Evolutionary conservation across 257 asterid genomes (phyloP).

Genomic region (Solanum pennellii): DNA sequence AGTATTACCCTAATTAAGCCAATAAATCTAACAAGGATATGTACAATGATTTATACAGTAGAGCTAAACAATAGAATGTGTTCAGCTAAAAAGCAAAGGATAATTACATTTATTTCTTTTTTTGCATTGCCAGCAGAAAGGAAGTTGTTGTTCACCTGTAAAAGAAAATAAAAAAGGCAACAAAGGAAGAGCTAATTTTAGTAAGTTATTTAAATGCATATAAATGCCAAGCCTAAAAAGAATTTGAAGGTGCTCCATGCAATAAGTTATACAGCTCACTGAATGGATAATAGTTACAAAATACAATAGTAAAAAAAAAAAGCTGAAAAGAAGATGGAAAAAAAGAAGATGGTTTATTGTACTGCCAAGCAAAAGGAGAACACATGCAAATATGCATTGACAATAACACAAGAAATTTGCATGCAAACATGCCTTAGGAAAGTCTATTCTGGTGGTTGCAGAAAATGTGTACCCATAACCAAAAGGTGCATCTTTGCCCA

Average conservation of each 20-base stretch:
- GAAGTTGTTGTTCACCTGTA: constrained; percentile 93
- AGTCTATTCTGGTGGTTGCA: background rate
- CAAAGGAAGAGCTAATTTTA: background rate
- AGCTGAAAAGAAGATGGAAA: background rate
- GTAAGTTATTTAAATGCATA: background rate
- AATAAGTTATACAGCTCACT: background rate
- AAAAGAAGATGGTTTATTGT: background rate
- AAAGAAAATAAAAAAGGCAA: background rate
- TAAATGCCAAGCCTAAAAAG: background rate
- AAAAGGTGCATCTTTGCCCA: background rate
- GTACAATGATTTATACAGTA: background rate
- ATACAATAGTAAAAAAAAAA: too few relatives aligned
- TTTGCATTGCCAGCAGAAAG: constrained; percentile 90
- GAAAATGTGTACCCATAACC: background rate
- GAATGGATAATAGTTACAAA: background rate
- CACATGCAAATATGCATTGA: background rate
- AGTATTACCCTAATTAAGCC: background rate
- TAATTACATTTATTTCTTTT: constrained; percentile 73
- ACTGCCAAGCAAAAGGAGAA: background rate
- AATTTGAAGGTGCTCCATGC: background rate
- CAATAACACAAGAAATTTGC: background rate
- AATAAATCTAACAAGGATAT: background rate
- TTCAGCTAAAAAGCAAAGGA: constrained; percentile 1
- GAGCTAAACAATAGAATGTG: background rate
- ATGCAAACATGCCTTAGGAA: background rate